Percentiles rank a stretch among this genome's conserved stretches.
Evolutionary conservation across 176 grass and related monocot species (phyloP).

Genomic region (Lolium multiflorum): DNA sequence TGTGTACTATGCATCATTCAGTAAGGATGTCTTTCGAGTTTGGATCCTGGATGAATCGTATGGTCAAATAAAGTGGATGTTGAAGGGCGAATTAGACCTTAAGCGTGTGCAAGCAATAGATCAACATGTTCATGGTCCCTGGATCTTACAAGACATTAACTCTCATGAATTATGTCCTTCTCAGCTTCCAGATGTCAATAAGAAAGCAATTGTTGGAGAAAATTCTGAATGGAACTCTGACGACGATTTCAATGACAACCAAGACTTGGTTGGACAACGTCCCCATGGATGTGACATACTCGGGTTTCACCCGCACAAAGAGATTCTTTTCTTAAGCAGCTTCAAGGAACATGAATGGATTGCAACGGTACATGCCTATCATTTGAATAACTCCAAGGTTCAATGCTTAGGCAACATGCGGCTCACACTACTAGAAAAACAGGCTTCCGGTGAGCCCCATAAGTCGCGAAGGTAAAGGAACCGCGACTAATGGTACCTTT

Average conservation of each 20-base stretch:
- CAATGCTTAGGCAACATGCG: not conserved
- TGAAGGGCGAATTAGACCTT: not conserved
- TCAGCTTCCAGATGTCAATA: not conserved
- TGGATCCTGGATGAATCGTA: not conserved
- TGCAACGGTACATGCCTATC: not conserved
- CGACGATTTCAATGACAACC: not conserved
- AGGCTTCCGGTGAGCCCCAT: too few relatives aligned
- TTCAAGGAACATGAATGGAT: not conserved
- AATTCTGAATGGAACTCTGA: not conserved
- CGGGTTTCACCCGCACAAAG: not conserved
- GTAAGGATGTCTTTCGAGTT: not conserved
- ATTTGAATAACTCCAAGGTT: not conserved
- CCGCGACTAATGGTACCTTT: too few relatives aligned
- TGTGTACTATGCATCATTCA: not conserved
- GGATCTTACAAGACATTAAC: not conserved
- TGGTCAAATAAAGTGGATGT: not conserved
- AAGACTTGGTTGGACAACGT: not conserved
- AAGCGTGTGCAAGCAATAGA: not conserved
- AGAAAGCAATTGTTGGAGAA: not conserved
- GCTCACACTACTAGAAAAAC: too few relatives aligned
- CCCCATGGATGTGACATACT: not conserved
- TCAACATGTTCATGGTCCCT: not conserved
- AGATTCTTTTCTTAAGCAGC: not conserved
- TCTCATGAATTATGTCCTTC: not conserved
- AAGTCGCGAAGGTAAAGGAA: too few relatives aligned